Evolutionary conservation across 2,329 filamentous ascomycete genomes (phyloP), one percentile per base, ranked within the genome.

Genomic region (Rhinocladiella similis): DNA sequence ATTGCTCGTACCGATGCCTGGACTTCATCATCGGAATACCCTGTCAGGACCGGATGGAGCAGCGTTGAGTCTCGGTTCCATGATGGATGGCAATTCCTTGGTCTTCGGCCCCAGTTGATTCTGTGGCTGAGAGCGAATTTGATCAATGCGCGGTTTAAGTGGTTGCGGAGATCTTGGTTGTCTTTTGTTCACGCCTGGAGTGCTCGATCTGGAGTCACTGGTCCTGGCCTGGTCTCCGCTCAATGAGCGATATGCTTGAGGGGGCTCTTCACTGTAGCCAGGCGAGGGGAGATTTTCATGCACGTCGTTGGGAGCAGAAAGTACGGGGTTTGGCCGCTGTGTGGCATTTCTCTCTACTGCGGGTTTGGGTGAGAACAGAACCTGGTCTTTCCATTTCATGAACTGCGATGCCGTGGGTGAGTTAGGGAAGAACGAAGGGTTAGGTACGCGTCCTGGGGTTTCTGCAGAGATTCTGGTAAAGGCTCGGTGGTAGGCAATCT

Each of bases 401-500:
- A 56, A 64, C 14, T 56, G 56, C 27, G 35, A 27, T 18, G 63
- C 63, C 5, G 62, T 60, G 13, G 55, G 55, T 7, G 63, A 65
- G 36, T 65, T 61, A n/a, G 53, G 43, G 47, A 56, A 65, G 29
- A 56, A 51, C n/a, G 47, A 53, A n/a, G 63, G 59, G 51, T 61
- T 53, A 3, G 63, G 63, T 2, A 65, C 54, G 35, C 60, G 36
- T 33, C 46, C 48, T 4, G 56, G 54, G 1, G 51, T 39, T 6
- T 22, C 16, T 42, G 50, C 48, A 10, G 51, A 54, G 5, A 47
- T 51, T 20, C 59, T 52, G 25, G 35, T 27, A 43, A 65, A 65
- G 16, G 54, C 58, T 50, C 62, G 57, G 20, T 64, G 61, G 46
- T 65, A 65, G 18, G 63, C 62, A 10, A 52, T 50, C 45, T 65